Evolutionary conservation across 1,284 basidiomycete species (phyloP).

Genomic region (Ceratobasidium sp.): DNA sequence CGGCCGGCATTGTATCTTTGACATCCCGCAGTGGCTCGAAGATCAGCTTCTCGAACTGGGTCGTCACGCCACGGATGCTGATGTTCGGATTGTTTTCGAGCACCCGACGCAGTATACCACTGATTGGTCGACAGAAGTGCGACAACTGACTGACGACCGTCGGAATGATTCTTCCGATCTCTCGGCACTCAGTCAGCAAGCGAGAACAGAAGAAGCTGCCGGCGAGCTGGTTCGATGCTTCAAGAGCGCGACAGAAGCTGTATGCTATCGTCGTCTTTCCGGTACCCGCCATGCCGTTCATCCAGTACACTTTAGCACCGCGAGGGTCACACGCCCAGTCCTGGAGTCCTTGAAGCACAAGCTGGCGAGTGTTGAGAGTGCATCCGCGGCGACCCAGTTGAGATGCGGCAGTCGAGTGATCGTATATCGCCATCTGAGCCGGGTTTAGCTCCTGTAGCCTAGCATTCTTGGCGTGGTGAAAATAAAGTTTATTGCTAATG

Average conservation of each 20-base stretch:
- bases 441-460: background rate
- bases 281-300: slow-evolving; percentile 53
- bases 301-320: slow-evolving; percentile 50
- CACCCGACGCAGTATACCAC: background rate
- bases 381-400: slow-evolving; percentile 5
- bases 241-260: slow-evolving; percentile 50
- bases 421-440: background rate
- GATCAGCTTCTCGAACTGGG: slow-evolving; percentile 39
- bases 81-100: slow-evolving; percentile 12
- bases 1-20: background rate
- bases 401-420: background rate
- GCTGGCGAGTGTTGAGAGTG: slow-evolving; percentile 48
- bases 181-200: slow-evolving; percentile 14
- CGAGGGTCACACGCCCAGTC: slow-evolving; percentile 43
- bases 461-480: too few relatives aligned
- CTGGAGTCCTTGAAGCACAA: slow-evolving; percentile 45
- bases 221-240: slow-evolving; percentile 50
- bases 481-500: background rate
- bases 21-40: slow-evolving; percentile 25
- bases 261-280: slow-evolving; percentile 49
- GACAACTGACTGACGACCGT: slow-evolving; percentile 45
- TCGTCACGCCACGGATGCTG: background rate
- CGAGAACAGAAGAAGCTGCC: slow-evolving; percentile 57
- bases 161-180: slow-evolving; percentile 30
- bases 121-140: slow-evolving; percentile 3